phyloP scores from a whole-genome alignment of 2,329 filamentous ascomycete species.

The Botrytis medusae region DNA sequence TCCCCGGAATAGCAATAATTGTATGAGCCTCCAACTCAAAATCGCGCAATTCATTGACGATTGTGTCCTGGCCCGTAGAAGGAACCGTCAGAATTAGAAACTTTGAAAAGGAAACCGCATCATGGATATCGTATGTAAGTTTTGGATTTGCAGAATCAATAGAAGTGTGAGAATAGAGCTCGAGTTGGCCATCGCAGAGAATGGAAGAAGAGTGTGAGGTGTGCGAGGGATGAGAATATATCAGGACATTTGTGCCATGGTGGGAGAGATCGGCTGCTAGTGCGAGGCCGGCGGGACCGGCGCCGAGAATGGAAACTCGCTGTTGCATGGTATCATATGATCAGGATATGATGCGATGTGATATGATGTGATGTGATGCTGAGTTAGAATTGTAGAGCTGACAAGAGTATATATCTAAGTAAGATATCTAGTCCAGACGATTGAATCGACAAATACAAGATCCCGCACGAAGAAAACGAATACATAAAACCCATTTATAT shows the following conservation, averaged over 20 bases:
- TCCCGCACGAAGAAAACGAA: not conserved
- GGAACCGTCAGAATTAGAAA: slow-evolving; percentile 25
- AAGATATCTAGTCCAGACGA: not conserved
- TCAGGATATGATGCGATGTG: not conserved
- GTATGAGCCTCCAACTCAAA: slow-evolving; percentile 16
- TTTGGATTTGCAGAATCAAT: slow-evolving; percentile 1
- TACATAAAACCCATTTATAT: not conserved
- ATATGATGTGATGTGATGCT: not conserved
- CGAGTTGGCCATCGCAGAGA: slow-evolving; percentile 15
- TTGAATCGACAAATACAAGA: not conserved
- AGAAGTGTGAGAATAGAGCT: not conserved
- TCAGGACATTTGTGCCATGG: slow-evolving; percentile 19
- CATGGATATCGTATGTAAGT: slow-evolving; percentile 22
- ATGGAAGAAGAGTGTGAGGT: slow-evolving; percentile 16
- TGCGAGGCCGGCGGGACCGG: slow-evolving; percentile 24
- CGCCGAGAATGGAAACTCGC: slow-evolving; percentile 25
- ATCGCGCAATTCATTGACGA: slow-evolving; percentile 15
- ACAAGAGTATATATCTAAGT: not conserved
- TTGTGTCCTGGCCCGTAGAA: slow-evolving; percentile 24
- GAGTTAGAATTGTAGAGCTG: not conserved
- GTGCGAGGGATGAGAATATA: slow-evolving; percentile 25
- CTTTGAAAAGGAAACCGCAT: slow-evolving; percentile 21
- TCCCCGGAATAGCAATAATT: slow-evolving; percentile 5
- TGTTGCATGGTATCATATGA: slow-evolving; percentile 10
- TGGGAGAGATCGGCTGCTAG: slow-evolving; percentile 24